Conservation (phyloP, 2,329 filamentous ascomycete species). For the Falciphora oryzae region DNA sequence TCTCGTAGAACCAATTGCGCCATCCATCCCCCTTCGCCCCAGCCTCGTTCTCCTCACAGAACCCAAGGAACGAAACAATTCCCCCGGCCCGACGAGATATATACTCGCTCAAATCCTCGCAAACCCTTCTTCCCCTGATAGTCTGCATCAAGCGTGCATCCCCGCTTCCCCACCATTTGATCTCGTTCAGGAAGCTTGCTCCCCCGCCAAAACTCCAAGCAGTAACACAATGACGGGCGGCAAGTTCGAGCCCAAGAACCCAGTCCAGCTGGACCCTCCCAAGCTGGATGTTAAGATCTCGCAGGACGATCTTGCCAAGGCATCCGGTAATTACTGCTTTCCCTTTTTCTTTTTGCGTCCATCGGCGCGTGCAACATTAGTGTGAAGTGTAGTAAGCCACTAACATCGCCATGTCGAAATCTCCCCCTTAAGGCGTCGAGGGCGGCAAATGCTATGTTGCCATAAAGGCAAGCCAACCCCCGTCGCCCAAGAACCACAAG, state of each 20-base stretch:
- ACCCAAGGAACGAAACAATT: too few species aligned
- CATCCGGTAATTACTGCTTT: constrained; percentile 62
- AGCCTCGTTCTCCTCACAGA: too few species aligned
- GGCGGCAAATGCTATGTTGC: constrained; percentile 62
- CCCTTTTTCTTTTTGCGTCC: background rate
- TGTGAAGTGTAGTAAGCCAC: background rate
- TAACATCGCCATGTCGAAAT: background rate
- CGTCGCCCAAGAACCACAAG: too few species aligned
- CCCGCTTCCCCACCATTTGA: background rate
- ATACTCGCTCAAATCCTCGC: background rate
- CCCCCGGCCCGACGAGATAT: too few species aligned
- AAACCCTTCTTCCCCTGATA: too few species aligned
- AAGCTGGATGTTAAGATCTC: constrained; percentile 77
- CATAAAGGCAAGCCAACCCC: constrained; percentile 53
- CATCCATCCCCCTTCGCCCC: background rate
- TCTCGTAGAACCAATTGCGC: background rate
- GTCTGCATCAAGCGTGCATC: background rate
- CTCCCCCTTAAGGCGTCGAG: constrained; percentile 49
- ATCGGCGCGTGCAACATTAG: too few species aligned
- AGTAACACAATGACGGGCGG: constrained; percentile 41
- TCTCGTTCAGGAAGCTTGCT: background rate
- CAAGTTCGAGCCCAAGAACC: constrained; percentile 72
- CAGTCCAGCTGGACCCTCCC: constrained; percentile 72
- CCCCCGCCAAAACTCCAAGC: background rate
- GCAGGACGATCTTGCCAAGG: constrained; percentile 70